These are phyloP conservation scores for Cutaneotrichosporon dermatis DNA, from an alignment of 1,284 basidiomycete genomes.

Conservation along the genomic window DNA sequence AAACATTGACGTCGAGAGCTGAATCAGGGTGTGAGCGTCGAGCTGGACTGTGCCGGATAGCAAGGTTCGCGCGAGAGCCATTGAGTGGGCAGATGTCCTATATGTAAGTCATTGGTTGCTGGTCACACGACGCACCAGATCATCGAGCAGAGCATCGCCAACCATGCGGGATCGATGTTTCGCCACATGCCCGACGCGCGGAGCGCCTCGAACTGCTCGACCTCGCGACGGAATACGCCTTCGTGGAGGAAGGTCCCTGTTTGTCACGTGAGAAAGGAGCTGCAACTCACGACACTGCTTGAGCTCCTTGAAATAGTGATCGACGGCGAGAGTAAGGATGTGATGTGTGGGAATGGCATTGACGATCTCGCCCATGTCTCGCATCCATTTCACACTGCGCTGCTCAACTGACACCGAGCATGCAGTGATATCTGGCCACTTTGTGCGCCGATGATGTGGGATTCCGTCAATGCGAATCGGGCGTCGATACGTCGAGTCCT, in stretches of 20 bases:
- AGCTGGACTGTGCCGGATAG: neutral
- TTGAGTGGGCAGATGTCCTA: neutral
- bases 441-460: neutral
- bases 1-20: neutral
- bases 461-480: neutral
- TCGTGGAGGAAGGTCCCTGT: neutral
- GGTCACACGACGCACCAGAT: neutral
- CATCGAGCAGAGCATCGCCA: neutral
- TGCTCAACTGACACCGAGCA: neutral
- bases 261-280: no score
- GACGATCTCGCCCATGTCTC: neutral
- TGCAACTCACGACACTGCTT: neutral
- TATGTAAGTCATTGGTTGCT: neutral
- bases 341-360: neutral
- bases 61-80: neutral
- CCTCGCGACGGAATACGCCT: neutral
- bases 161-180: neutral
- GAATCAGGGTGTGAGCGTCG: neutral
- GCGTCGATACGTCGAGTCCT: neutral
- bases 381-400: neutral
- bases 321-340: neutral
- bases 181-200: slow-evolving; percentile 1
- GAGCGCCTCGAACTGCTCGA: neutral
- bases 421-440: neutral
- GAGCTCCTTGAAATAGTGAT: neutral